Evolutionary conservation across 108 stramenopile genomes (phyloP).

Genomic region (Cylindrotheca closterium): DNA sequence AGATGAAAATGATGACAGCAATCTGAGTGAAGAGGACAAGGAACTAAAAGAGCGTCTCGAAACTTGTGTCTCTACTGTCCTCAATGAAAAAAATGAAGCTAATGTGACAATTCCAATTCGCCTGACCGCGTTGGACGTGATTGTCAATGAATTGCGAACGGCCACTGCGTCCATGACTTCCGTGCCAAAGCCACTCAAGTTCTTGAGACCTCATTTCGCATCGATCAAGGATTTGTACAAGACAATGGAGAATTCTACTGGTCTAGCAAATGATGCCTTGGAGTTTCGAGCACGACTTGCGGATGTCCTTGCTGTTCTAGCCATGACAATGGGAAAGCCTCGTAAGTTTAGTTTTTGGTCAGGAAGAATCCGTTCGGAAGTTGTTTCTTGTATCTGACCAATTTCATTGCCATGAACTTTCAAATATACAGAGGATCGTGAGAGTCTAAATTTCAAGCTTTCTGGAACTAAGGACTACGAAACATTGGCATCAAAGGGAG

Average conservation of each 20-base stretch:
- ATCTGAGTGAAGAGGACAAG: conserved; percentile 81
- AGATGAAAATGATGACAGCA: conserved; percentile 28
- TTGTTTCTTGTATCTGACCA: not conserved
- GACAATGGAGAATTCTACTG: conserved; percentile 32
- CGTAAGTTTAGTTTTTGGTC: conserved; percentile 53
- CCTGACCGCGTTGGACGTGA: conserved; percentile 84
- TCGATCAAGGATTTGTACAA: conserved; percentile 78
- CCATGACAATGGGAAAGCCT: conserved; percentile 95
- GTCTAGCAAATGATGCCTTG: conserved; percentile 37
- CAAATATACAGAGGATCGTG: conserved; percentile 63
- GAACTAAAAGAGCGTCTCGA: conserved; percentile 86
- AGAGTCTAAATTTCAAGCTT: conserved; percentile 93
- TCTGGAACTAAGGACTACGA: conserved; percentile 80
- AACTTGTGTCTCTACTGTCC: conserved; percentile 81
- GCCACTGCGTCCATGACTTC: conserved; percentile 97
- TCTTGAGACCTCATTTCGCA: conserved; percentile 93
- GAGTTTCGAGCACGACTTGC: conserved; percentile 82
- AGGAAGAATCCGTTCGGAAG: too few species aligned
- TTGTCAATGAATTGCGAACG: conserved; percentile 85
- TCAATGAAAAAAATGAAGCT: conserved; percentile 65
- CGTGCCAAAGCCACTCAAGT: conserved; percentile 99
- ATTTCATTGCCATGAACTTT: not conserved
- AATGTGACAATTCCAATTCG: conserved; percentile 75
- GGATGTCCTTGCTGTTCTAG: conserved; percentile 95
- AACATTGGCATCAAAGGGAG: conserved; percentile 35